Evolutionary conservation across 257 asterid species (phyloP).

Genomic region (Jacaranda copaia): DNA sequence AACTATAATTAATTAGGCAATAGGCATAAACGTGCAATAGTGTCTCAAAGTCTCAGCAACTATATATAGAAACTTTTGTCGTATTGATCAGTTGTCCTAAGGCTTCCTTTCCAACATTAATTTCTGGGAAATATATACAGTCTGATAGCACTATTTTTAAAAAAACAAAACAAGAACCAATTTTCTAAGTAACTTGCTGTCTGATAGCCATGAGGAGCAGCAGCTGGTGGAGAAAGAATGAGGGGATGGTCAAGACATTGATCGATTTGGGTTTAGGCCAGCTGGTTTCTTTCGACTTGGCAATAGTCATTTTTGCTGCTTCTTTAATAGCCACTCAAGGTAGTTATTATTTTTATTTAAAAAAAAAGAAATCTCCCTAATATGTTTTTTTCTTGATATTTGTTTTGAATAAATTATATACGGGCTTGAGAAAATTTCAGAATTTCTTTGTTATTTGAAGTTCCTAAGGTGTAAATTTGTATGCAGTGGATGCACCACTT

Average conservation of each 20-base stretch:
- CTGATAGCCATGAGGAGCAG: slow-evolving; percentile 36
- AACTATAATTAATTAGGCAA: too few relatives aligned
- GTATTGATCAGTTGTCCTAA: not conserved
- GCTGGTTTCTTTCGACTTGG: slow-evolving; percentile 56
- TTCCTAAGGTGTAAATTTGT: too few relatives aligned
- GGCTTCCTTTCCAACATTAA: not conserved
- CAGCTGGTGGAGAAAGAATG: slow-evolving; percentile 43
- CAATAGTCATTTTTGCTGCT: slow-evolving; percentile 54
- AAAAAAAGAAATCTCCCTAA: not conserved
- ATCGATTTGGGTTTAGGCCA: slow-evolving; percentile 62
- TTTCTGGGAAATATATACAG: too few relatives aligned
- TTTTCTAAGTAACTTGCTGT: too few relatives aligned
- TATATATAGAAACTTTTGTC: not conserved
- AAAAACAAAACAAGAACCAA: too few relatives aligned
- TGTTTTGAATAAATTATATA: too few relatives aligned
- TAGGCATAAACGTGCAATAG: not conserved
- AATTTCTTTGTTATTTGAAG: too few relatives aligned
- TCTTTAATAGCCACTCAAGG: slow-evolving; percentile 60
- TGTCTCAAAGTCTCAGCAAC: not conserved
- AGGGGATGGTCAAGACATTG: slow-evolving; percentile 39
- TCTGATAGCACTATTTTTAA: too few relatives aligned
- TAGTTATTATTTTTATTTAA: not conserved
- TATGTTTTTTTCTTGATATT: not conserved
- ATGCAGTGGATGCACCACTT: slow-evolving; percentile 47
- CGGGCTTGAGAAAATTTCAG: too few relatives aligned